Evolutionary conservation across 2,329 filamentous ascomycete genomes (phyloP).

Genomic region (Paecilomyces niveus): DNA sequence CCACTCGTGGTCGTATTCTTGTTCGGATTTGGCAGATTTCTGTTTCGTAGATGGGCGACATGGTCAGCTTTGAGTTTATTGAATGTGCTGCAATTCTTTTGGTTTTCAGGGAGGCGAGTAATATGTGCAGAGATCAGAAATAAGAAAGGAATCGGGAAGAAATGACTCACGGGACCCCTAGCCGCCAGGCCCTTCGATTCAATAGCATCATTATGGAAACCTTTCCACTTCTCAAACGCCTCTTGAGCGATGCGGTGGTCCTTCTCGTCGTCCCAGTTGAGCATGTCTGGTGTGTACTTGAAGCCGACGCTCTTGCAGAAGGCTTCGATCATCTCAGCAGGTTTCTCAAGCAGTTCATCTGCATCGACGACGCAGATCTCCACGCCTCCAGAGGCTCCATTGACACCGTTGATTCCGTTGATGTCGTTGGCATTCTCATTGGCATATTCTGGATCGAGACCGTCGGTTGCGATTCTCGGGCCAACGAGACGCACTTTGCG

Average conservation of each 20-base stretch:
- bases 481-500: conserved; percentile 62
- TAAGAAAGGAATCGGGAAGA: not conserved
- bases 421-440: conserved; percentile 19
- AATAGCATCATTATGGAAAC: conserved; percentile 94
- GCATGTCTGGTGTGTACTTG: conserved; percentile 68
- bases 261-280: conserved; percentile 73
- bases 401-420: conserved; percentile 13
- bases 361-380: conserved; percentile 85
- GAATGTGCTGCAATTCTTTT: not conserved
- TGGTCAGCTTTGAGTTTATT: not conserved
- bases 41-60: conserved; percentile 8
- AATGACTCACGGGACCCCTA: conserved; percentile 34
- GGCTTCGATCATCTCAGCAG: conserved; percentile 63
- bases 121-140: conserved; percentile 4
- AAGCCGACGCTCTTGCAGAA: conserved; percentile 80
- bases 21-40: conserved; percentile 39
- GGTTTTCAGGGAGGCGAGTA: not conserved
- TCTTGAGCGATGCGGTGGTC: conserved; percentile 61
- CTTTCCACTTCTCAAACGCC: conserved; percentile 93
- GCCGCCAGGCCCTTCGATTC: conserved; percentile 69
- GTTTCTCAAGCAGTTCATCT: conserved; percentile 85
- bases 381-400: conserved; percentile 26
- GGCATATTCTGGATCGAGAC: conserved; percentile 22
- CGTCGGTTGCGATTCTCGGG: conserved; percentile 50
- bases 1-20: conserved; percentile 54